These are phyloP conservation scores for Neopestalotiopsis clavispora DNA, from an alignment of 2,329 filamentous ascomycete genomes.

Conservation along the genomic window DNA sequence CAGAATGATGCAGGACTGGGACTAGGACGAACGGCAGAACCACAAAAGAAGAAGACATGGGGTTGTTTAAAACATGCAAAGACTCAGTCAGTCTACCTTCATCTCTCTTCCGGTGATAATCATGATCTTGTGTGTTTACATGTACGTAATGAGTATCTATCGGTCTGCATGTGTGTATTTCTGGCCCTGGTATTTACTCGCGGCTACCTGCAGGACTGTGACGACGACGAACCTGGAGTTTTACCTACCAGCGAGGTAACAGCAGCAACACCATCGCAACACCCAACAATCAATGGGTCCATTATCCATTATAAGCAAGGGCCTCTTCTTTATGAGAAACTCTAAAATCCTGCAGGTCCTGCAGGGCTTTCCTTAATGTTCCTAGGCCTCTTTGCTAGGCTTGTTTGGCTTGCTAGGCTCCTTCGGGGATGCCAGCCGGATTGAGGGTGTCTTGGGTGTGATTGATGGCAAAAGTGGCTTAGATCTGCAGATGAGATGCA, in stretches of 20 bases:
- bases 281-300: not conserved
- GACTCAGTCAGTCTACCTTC: too few species aligned
- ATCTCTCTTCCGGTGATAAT: too few species aligned
- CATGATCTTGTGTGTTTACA: too few species aligned
- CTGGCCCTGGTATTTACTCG: too few species aligned
- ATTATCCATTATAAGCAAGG: not conserved
- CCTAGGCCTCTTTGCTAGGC: not conserved
- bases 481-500: not conserved
- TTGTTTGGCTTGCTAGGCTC: not conserved
- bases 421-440: conserved; percentile 24
- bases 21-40: not conserved
- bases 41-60: not conserved
- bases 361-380: not conserved
- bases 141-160: too few species aligned
- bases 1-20: not conserved
- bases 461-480: conserved; percentile 6
- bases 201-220: too few species aligned
- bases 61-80: not conserved
- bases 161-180: too few species aligned
- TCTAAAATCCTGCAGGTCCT: not conserved
- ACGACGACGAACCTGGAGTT: too few species aligned
- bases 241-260: not conserved
- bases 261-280: not conserved
- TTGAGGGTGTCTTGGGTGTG: conserved; percentile 2
- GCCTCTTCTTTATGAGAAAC: not conserved